phyloP scores from a whole-genome alignment of 2,329 filamentous ascomycete genomes.

The Apiospora phragmitis region DNA sequence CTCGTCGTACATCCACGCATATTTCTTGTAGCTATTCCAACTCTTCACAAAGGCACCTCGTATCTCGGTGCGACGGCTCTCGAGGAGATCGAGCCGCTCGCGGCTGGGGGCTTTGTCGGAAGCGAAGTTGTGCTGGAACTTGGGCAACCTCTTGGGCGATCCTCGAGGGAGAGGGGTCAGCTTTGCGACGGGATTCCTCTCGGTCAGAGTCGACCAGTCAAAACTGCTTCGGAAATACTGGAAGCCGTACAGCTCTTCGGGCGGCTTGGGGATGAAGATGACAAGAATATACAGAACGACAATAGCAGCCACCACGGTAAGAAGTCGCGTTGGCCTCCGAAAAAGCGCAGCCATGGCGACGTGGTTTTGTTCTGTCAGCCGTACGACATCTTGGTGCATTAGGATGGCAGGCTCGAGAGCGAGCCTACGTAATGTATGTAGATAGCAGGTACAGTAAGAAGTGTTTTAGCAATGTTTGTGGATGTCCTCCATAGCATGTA shows the following conservation, averaged over 20 bases:
- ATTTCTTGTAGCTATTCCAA: slow-evolving; percentile 60
- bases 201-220: slow-evolving; percentile 15
- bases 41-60: slow-evolving; percentile 53
- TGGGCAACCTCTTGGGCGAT: slow-evolving; percentile 11
- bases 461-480: slow-evolving; percentile 3
- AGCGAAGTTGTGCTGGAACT: slow-evolving; percentile 30
- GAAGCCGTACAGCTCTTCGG: slow-evolving; percentile 11
- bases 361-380: slow-evolving; percentile 13
- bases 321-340: slow-evolving; percentile 14
- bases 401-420: neutral
- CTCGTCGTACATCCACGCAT: slow-evolving; percentile 65
- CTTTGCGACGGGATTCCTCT: slow-evolving; percentile 13
- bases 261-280: slow-evolving; percentile 15
- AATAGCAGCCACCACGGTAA: slow-evolving; percentile 11
- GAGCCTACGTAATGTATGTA: slow-evolving; percentile 3
- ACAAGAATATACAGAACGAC: slow-evolving; percentile 17
- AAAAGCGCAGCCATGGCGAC: slow-evolving; percentile 13
- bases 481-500: neutral
- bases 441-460: neutral
- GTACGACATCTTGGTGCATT: slow-evolving; percentile 13
- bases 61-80: slow-evolving; percentile 35
- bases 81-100: slow-evolving; percentile 26
- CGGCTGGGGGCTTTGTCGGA: neutral
- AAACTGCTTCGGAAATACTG: slow-evolving; percentile 16
- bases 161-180: slow-evolving; percentile 12